A percentile compares a stretch with the other conserved stretches of the same genome.
Conservation (phyloP, 192 early-diverging fungal genomes). For the Rhizophagus sp. region DNA sequence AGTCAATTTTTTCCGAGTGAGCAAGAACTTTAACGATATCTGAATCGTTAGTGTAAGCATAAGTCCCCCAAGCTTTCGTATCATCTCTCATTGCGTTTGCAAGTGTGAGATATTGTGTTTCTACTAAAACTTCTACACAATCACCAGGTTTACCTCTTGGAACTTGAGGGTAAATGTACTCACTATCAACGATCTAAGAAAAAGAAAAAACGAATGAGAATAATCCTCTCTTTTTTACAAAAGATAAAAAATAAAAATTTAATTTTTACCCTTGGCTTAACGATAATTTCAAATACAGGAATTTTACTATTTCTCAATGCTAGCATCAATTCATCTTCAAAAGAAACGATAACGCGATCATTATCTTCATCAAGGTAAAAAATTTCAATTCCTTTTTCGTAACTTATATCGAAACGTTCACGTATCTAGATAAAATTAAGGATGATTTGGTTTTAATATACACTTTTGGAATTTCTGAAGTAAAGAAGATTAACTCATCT, state of each 20-base stretch:
- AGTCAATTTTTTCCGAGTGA: not conserved
- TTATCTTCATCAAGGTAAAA: conserved; percentile 8
- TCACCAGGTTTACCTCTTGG: not conserved
- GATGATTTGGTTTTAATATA: not conserved
- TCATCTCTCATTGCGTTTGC: not conserved
- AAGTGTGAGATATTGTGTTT: conserved; percentile 10
- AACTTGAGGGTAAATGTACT: not conserved
- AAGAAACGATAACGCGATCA: conserved; percentile 7
- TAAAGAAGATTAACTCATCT: not conserved
- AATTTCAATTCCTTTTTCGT: not conserved
- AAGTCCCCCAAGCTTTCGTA: conserved; percentile 10
- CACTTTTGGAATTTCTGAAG: not conserved
- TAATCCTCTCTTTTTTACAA: no score
- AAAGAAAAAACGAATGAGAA: not conserved
- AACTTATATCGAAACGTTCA: conserved; percentile 21
- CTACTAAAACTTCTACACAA: not conserved
- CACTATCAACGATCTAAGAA: not conserved
- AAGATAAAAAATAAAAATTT: no score
- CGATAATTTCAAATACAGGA: conserved; percentile 4
- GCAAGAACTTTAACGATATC: conserved; percentile 2
- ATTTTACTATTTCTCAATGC: not conserved
- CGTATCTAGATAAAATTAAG: not conserved
- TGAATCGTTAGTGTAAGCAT: conserved; percentile 9
- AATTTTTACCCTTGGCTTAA: not conserved
- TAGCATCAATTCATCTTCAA: conserved; percentile 7